Conservation (phyloP, 1,284 basidiomycete species). For the Neonothopanus nambi region DNA sequence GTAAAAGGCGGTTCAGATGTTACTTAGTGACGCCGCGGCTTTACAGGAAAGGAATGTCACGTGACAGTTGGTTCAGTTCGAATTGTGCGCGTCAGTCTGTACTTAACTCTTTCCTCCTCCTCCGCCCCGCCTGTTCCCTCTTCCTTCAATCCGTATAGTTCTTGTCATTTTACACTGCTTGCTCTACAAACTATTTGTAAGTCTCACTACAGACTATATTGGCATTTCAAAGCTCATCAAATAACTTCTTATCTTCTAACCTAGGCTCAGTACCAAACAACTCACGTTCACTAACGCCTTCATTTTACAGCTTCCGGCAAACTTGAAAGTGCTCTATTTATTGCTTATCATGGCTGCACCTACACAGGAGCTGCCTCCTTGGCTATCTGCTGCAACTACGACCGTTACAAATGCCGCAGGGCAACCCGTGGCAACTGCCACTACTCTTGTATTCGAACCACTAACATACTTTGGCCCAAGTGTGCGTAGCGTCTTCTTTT, state of each 20-base stretch:
- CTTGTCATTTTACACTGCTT: neutral
- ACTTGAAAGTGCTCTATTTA: neutral
- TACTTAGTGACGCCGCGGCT: too few relatives aligned
- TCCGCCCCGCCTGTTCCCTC: slow-evolving; percentile 1
- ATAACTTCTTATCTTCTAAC: neutral
- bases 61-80: too few relatives aligned
- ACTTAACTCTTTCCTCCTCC: neutral
- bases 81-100: too few relatives aligned
- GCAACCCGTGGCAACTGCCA: slow-evolving; percentile 48
- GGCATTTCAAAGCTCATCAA: neutral
- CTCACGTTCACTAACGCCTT: slow-evolving; percentile 14
- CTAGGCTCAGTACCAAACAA: neutral
- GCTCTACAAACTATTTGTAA: neutral
- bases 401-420: slow-evolving; percentile 52
- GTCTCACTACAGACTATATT: too few relatives aligned
- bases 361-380: slow-evolving; percentile 62
- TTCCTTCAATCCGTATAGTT: neutral
- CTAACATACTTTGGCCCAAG: slow-evolving; percentile 75
- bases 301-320: slow-evolving; percentile 3
- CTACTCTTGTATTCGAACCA: slow-evolving; percentile 55
- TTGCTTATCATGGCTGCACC: slow-evolving; percentile 48
- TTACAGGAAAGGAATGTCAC: too few relatives aligned
- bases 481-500: slow-evolving; percentile 44
- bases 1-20: too few relatives aligned
- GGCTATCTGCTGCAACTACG: slow-evolving; percentile 57